These are phyloP conservation scores for Tylopilus vinaceipallidus DNA, from an alignment of 768 basidiomycete species.

Conservation along the genomic window DNA sequence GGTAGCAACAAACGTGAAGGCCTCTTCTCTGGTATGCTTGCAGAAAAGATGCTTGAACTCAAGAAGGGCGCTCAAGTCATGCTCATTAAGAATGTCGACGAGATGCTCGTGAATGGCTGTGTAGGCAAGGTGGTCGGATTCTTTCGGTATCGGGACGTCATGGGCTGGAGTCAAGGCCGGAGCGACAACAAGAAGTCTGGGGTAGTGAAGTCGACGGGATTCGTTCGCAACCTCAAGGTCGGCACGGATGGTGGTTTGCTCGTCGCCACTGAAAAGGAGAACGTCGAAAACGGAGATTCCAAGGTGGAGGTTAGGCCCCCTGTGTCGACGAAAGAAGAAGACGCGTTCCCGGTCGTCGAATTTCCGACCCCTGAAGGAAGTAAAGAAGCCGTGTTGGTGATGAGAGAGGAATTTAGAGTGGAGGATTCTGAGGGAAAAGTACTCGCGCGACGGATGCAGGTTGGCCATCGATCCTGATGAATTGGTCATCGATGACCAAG, in stretches of 20 bases:
- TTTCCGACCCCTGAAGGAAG: conserved; percentile 41
- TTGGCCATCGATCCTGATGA: no score
- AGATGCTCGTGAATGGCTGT: conserved; percentile 64
- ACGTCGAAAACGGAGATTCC: conserved; percentile 20
- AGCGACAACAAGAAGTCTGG: conserved; percentile 23
- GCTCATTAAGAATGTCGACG: conserved; percentile 68
- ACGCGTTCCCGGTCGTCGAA: conserved; percentile 46
- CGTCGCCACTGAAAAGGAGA: conserved; percentile 33
- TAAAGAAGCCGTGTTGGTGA: conserved; percentile 46
- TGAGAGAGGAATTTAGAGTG: conserved; percentile 51
- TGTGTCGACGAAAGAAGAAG: conserved; percentile 36
- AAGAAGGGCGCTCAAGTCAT: conserved; percentile 65
- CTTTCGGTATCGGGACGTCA: conserved; percentile 25
- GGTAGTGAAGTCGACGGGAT: conserved; percentile 31
- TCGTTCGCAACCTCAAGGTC: conserved; percentile 35
- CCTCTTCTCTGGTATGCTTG: conserved; percentile 61
- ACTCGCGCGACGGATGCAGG: conserved; percentile 48
- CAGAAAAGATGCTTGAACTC: conserved; percentile 51
- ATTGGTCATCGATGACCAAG: no score
- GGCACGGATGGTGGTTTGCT: conserved; percentile 28
- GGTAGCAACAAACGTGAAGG: conserved; percentile 44
- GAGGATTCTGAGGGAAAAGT: conserved; percentile 52
- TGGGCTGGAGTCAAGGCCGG: conserved; percentile 17
- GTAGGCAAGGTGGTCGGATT: conserved; percentile 64
- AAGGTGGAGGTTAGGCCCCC: conserved; percentile 24